These are phyloP conservation scores for Grosmannia penicillata DNA, from an alignment of 2,329 filamentous ascomycete genomes.

Conservation along the genomic window DNA sequence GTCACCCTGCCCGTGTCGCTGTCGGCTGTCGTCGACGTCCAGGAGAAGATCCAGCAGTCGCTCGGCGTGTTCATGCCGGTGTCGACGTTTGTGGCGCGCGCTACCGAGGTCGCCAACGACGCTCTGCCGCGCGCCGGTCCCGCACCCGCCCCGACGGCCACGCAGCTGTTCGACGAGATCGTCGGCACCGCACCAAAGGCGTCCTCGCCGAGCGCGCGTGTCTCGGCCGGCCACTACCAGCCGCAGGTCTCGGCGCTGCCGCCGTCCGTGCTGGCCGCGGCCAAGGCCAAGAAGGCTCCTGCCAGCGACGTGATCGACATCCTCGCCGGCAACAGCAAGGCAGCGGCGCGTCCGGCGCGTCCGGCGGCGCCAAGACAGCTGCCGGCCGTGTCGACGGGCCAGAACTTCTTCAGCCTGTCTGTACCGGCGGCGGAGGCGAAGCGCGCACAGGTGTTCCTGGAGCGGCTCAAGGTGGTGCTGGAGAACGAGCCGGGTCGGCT, in stretches of 20 bases:
- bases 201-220: constrained; percentile 27
- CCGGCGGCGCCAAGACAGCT: constrained; percentile 17
- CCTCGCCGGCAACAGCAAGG: constrained; percentile 13
- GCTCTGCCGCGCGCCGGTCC: constrained; percentile 53
- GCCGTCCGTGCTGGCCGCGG: constrained; percentile 19
- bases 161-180: constrained; percentile 82
- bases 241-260: constrained; percentile 55
- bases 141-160: constrained; percentile 48
- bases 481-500: constrained; percentile 67
- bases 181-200: constrained; percentile 43
- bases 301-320: constrained; percentile 73
- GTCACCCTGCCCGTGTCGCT: constrained; percentile 68
- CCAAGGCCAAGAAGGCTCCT: constrained; percentile 6
- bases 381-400: constrained; percentile 35
- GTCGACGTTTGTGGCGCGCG: constrained; percentile 74
- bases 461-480: constrained; percentile 71
- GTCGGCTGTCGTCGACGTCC: constrained; percentile 60
- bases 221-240: constrained; percentile 47
- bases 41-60: constrained; percentile 63
- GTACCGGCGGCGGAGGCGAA: constrained; percentile 71
- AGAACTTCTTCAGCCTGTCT: constrained; percentile 69
- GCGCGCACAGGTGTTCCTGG: constrained; percentile 67
- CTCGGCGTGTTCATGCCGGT: constrained; percentile 72
- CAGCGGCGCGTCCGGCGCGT: constrained; percentile 19
- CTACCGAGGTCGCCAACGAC: constrained; percentile 76